phyloP scores from a whole-genome alignment of 371 early-diverging fungal genomes.

The Dichotomocladium elegans region DNA sequence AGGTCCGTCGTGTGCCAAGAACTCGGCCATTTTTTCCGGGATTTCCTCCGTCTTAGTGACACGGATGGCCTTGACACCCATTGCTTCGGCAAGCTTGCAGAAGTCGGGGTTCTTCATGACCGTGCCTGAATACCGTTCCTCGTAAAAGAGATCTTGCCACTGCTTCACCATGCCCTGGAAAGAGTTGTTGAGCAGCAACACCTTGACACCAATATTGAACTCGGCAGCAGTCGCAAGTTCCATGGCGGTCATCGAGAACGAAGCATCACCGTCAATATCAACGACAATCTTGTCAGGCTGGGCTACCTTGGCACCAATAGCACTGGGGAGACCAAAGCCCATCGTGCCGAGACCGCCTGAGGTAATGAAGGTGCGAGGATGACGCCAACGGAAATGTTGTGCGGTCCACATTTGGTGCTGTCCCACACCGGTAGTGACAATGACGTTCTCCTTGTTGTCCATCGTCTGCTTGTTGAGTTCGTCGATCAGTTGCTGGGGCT shows the following conservation, averaged over 20 bases:
- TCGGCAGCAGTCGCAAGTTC: conserved; percentile 95
- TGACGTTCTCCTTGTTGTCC: conserved; percentile 85
- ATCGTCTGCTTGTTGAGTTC: conserved; percentile 83
- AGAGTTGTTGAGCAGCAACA: conserved; percentile 91
- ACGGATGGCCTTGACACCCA: conserved; percentile 88
- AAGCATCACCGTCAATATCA: conserved; percentile 97
- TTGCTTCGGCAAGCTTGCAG: conserved; percentile 93
- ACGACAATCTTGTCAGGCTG: conserved; percentile 90
- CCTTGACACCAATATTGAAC: conserved; percentile 95
- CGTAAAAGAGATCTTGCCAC: conserved; percentile 98
- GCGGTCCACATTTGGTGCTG: conserved; percentile 99
- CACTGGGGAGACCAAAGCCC: conserved; percentile 95
- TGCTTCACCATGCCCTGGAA: conserved; percentile 99
- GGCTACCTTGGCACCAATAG: conserved; percentile 95
- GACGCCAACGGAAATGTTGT: conserved; percentile 82
- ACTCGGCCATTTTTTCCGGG: conserved; percentile 85
- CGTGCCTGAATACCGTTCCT: conserved; percentile 91
- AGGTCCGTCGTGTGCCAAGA: conserved; percentile 82
- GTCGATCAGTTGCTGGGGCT: conserved; percentile 92
- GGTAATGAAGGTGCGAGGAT: conserved; percentile 86
- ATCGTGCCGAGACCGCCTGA: conserved; percentile 98
- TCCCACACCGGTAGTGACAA: conserved; percentile 95
- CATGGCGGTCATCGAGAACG: conserved; percentile 96
- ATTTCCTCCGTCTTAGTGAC: conserved; percentile 81
- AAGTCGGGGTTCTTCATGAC: conserved; percentile 97